Percentiles rank a stretch among this genome's conserved stretches.
Conservation (phyloP, 2,329 filamentous ascomycete species). For the Phoma herbarum region DNA sequence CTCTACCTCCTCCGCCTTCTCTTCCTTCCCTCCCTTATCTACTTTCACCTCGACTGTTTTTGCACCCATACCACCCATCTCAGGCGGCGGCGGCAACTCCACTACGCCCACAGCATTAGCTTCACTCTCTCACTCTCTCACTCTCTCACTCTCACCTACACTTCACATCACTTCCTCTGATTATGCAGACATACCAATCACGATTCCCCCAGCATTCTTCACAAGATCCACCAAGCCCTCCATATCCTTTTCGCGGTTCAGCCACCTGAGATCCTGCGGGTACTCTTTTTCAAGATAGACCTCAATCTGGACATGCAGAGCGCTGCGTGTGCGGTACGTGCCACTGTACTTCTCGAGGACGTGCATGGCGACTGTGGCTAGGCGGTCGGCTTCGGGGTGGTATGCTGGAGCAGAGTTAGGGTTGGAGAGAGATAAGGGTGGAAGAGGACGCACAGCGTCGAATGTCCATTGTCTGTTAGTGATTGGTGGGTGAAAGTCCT, state of each 20-base stretch:
- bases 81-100: neutral
- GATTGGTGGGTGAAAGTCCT: neutral
- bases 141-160: neutral
- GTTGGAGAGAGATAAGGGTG: neutral
- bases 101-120: neutral
- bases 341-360: conserved; percentile 4
- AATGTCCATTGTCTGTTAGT: neutral
- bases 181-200: neutral
- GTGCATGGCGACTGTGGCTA: neutral
- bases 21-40: neutral
- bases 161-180: neutral
- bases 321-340: neutral
- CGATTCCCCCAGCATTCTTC: neutral
- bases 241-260: neutral
- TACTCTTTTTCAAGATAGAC: conserved; percentile 1
- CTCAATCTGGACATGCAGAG: neutral
- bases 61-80: neutral
- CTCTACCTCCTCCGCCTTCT: neutral
- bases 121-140: too few species aligned
- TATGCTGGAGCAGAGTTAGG: neutral
- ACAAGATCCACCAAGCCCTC: neutral
- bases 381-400: neutral
- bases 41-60: neutral
- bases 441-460: neutral
- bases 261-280: neutral